Evolutionary conservation across 768 basidiomycete genomes (phyloP), one percentile per base, ranked within the genome.

Genomic region (Boletus speciosus): DNA sequence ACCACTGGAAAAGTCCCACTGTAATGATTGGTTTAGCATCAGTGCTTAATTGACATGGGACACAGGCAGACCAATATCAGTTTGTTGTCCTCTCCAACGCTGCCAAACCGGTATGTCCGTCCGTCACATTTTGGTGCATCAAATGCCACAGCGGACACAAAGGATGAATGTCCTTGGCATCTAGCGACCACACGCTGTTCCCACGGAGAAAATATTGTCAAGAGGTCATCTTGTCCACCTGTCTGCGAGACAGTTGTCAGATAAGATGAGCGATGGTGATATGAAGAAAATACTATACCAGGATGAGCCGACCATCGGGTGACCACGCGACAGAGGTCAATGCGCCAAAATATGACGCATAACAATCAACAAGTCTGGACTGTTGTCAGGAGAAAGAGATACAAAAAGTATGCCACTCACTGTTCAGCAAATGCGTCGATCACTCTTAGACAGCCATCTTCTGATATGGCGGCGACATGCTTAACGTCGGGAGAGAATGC

Each of bases 1-100:
- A 27, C 93, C 90, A 59, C 88, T 90, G 5, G 88, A 93, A 66
- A 96, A 97, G 69, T 95, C 94, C 94, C 94, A 98, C 91, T 93
- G 59, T 35, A 31, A 46, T 19, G 35, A 27, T 34, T 21, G 32
- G 15, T 11, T 59, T n/a, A 43, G 38, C n/a, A 58, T 34, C 21
- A 23, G 41, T n/a, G 9, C 15, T 31, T 25, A 23, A 19, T 47
- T 41, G 29, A 45, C 31, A 47, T 32, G 31, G 34, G 6, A 54
- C 16, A 52, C 23, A 47, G 19, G 69, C 82, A 50, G 66, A 94
- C 94, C 60, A 98, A 66, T 41, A 97, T 89, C 5, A 99, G 65
- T 67, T 95, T 95, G 67, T 95, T 97, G 63, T 99, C 97, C 69
- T 98, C 96, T 16, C 94, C 97, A 3, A 98, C 93, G 64, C 92